phyloP scores from a whole-genome alignment of 345 rosid species.

The Pelargonium nanum region DNA sequence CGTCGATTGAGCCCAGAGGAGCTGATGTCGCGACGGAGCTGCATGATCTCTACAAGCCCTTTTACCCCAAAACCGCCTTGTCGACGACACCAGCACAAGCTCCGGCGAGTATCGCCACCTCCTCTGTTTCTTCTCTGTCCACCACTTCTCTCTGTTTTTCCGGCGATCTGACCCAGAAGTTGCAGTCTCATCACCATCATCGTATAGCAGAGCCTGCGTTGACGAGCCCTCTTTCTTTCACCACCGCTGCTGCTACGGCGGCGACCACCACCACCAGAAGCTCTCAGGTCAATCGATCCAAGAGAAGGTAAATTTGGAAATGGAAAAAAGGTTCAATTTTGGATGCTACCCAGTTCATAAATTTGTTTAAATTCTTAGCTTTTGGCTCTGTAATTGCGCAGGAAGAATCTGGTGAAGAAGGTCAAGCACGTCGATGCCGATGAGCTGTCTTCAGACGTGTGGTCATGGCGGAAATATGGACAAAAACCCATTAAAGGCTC shows the following conservation, averaged over 20 bases:
- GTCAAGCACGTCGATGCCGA: slow-evolving; percentile 91
- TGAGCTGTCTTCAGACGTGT: slow-evolving; percentile 71
- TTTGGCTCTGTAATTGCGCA: slow-evolving; percentile 14
- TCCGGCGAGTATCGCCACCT: slow-evolving; percentile 14
- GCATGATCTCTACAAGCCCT: slow-evolving; percentile 71
- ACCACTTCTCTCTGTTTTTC: slow-evolving; percentile 11
- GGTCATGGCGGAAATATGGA: slow-evolving; percentile 99
- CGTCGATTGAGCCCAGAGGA: slow-evolving; percentile 22
- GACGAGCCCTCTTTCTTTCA: no score
- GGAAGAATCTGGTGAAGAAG: slow-evolving; percentile 81
- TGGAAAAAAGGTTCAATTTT: not conserved
- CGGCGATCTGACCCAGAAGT: slow-evolving; percentile 15
- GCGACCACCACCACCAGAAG: slow-evolving; percentile 21
- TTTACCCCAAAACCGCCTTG: slow-evolving; percentile 35
- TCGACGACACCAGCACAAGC: slow-evolving; percentile 13
- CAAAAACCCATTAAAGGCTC: slow-evolving; percentile 99
- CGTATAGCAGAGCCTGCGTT: slow-evolving; percentile 16
- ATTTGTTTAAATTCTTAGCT: slow-evolving; percentile 5
- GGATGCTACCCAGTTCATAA: slow-evolving; percentile 2
- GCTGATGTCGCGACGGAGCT: slow-evolving; percentile 30
- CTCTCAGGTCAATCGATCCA: slow-evolving; percentile 56
- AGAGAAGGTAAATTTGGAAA: slow-evolving; percentile 50
- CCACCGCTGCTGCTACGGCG: slow-evolving; percentile 12
- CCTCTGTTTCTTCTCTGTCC: slow-evolving; percentile 32
- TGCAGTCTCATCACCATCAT: slow-evolving; percentile 21